A percentile compares a stretch with the other conserved stretches of the same genome.
Evolutionary conservation across 2,329 filamentous ascomycete genomes (phyloP).

Genomic region (Periglandula ipomoeae): DNA sequence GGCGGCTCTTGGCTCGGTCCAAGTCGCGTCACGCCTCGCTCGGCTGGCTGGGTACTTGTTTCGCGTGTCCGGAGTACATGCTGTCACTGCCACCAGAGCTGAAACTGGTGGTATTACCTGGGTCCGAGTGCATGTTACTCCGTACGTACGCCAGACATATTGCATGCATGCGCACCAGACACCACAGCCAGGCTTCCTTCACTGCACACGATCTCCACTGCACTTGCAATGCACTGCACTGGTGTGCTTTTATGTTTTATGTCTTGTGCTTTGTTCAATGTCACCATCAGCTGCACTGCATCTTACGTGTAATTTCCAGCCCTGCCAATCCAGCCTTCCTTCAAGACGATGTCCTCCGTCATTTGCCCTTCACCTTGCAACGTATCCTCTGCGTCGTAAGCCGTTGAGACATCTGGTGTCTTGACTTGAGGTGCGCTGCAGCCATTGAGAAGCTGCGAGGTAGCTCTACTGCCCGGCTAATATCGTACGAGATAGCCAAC

Average conservation of each 20-base stretch:
- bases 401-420: not conserved
- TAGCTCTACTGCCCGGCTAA: not conserved
- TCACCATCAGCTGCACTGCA: constrained; percentile 1
- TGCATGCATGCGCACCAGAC: too few relatives aligned
- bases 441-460: not conserved
- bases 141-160: too few relatives aligned
- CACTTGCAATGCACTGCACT: not conserved
- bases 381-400: constrained; percentile 8
- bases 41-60: too few relatives aligned
- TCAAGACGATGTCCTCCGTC: not conserved
- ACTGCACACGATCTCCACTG: not conserved
- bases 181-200: too few relatives aligned
- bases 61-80: too few relatives aligned
- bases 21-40: too few relatives aligned
- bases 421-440: not conserved
- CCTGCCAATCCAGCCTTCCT: not conserved
- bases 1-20: too few relatives aligned
- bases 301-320: constrained; percentile 2
- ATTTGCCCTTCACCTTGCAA: not conserved
- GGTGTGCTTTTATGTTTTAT: not conserved
- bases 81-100: too few relatives aligned
- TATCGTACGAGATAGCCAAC: constrained; percentile 1
- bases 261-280: not conserved
- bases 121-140: too few relatives aligned
- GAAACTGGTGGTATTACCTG: too few relatives aligned